phyloP scores from a whole-genome alignment of 1,139 yeast species.

The Diutina catenulata region DNA sequence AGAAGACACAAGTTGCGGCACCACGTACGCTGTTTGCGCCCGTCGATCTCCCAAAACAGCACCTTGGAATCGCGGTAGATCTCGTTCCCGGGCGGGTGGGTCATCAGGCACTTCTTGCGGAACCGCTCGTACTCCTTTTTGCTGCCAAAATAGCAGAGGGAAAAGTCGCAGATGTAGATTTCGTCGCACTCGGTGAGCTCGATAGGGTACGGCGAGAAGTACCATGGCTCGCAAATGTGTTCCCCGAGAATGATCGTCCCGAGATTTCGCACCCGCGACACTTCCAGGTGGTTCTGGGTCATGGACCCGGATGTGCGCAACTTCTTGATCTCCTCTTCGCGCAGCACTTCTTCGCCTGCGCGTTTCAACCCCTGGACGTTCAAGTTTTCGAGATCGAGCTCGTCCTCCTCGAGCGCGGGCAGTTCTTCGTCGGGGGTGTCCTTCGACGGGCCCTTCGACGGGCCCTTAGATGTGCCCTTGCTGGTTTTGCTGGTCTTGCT shows the following conservation, averaged over 20 bases:
- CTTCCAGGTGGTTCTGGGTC: slow-evolving; percentile 86
- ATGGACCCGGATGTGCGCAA: slow-evolving; percentile 88
- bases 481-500: slow-evolving; percentile 10
- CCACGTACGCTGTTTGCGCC: slow-evolving; percentile 92
- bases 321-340: slow-evolving; percentile 89
- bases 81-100: slow-evolving; percentile 98
- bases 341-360: slow-evolving; percentile 57
- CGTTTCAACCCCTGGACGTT: slow-evolving; percentile 70
- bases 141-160: slow-evolving; percentile 81
- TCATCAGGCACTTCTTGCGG: slow-evolving; percentile 70
- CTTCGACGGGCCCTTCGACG: slow-evolving; percentile 11
- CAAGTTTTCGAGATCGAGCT: slow-evolving; percentile 77
- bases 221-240: slow-evolving; percentile 96
- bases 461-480: slow-evolving; percentile 9
- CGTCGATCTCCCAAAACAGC: slow-evolving; percentile 90
- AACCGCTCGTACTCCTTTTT: slow-evolving; percentile 86
- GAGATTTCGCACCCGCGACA: slow-evolving; percentile 82
- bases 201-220: slow-evolving; percentile 92
- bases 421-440: slow-evolving; percentile 16
- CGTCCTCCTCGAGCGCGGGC: slow-evolving; percentile 25
- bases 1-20: slow-evolving; percentile 86
- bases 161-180: slow-evolving; percentile 83
- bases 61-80: slow-evolving; percentile 77
- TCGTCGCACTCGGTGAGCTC: slow-evolving; percentile 88
- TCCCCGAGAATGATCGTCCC: slow-evolving; percentile 73